Percentiles rank a stretch among this genome's conserved stretches.
Evolutionary conservation across 176 grass and related monocot genomes (phyloP).

Genomic region (Raddia guianensis): DNA sequence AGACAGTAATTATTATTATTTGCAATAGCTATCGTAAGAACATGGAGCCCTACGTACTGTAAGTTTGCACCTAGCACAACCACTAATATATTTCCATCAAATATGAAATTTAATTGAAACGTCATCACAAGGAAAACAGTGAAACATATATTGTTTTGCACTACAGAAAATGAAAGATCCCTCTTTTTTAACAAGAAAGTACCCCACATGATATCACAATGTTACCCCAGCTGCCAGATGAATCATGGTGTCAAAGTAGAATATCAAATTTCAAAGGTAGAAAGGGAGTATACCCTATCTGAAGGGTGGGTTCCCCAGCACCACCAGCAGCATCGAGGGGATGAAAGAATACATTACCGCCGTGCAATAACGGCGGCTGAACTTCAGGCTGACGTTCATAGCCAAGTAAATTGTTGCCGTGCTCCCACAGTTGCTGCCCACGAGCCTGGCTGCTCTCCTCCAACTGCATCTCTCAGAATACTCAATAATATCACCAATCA

Average conservation of each 20-base stretch:
- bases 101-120: not conserved
- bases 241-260: not conserved
- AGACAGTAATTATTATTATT: not conserved
- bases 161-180: constrained; percentile 16
- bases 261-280: not conserved
- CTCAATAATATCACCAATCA: not conserved
- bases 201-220: not conserved
- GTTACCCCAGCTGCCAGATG: not conserved
- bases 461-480: constrained; percentile 54
- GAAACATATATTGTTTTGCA: not conserved
- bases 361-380: constrained; percentile 32
- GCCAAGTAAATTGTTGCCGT: constrained; percentile 41
- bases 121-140: not conserved
- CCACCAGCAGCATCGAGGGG: constrained; percentile 59
- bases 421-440: constrained; percentile 74
- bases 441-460: constrained; percentile 75
- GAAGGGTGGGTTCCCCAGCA: constrained; percentile 77
- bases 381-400: constrained; percentile 61
- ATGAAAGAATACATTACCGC: constrained; percentile 77
- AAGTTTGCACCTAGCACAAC: not conserved
- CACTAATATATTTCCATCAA: too few relatives aligned
- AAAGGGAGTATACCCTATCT: constrained; percentile 62
- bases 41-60: not conserved
- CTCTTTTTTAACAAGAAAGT: not conserved
- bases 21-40: not conserved